Conservation (phyloP, 2,329 filamentous ascomycete species). For the Pestalotiopsis sp. region DNA sequence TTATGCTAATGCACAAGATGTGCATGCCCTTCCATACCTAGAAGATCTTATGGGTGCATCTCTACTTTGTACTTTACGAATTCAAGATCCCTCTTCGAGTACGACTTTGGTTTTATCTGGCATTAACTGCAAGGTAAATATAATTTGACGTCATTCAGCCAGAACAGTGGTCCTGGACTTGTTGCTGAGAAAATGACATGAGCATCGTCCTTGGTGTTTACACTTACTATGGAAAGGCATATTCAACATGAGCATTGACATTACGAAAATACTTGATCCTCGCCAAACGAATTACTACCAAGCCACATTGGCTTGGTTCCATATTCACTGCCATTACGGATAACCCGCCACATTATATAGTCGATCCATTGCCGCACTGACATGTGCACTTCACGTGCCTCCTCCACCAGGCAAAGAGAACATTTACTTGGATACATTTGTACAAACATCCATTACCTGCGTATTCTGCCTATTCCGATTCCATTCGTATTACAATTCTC, state of each 20-base stretch:
- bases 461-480: background rate
- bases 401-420: background rate
- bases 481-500: background rate
- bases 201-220: background rate
- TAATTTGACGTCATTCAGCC: background rate
- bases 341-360: too few species aligned
- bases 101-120: background rate
- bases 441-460: background rate
- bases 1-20: too few species aligned
- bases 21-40: too few species aligned
- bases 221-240: background rate
- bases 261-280: too few species aligned
- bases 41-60: background rate
- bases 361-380: background rate
- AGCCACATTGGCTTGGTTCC: too few species aligned
- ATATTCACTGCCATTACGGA: too few species aligned
- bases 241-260: too few species aligned
- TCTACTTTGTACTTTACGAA: background rate
- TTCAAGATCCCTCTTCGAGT: background rate
- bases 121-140: background rate
- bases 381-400: background rate
- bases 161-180: background rate
- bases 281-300: too few species aligned
- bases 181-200: background rate
- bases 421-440: too few species aligned